Conservation (phyloP, 169 alveolate genomes). For the Sarcocystis neurona region DNA sequence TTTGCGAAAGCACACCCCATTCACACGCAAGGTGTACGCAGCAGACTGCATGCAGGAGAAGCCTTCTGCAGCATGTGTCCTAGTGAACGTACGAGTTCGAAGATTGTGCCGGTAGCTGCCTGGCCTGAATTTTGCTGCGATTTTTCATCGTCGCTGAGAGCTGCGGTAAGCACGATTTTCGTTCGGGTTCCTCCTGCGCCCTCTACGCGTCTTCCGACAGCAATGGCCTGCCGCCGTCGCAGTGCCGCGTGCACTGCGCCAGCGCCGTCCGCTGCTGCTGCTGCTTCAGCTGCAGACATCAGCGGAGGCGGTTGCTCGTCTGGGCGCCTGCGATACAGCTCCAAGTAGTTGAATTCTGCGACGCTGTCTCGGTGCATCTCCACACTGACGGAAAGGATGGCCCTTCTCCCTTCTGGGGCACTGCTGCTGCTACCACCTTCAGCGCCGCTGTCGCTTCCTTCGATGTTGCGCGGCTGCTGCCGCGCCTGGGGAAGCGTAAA, state of each 20-base stretch:
- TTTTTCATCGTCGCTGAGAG: conserved; percentile 48
- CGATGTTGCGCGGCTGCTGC: not conserved
- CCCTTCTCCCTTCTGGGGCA: not conserved
- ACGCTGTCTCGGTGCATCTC: conserved; percentile 59
- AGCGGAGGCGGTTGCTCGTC: conserved; percentile 27
- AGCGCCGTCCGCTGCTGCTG: conserved; percentile 20
- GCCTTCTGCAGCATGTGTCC: too few relatives aligned
- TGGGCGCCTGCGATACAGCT: conserved; percentile 25
- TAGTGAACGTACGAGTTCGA: conserved; percentile 22
- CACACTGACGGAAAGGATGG: conserved; percentile 46
- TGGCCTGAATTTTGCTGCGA: too few relatives aligned
- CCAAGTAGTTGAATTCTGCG: conserved; percentile 48
- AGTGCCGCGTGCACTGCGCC: conserved; percentile 22
- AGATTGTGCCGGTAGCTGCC: conserved; percentile 17
- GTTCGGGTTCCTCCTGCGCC: conserved; percentile 62
- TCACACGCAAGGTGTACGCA: not conserved
- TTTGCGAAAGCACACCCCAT: not conserved
- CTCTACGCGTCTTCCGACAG: conserved; percentile 35
- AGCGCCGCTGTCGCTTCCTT: not conserved
- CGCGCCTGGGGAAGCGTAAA: conserved; percentile 6
- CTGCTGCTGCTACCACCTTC: not conserved
- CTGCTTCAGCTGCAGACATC: conserved; percentile 20
- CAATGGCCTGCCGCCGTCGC: conserved; percentile 24
- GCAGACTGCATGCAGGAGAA: too few relatives aligned
- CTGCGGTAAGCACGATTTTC: conserved; percentile 51